phyloP scores from a whole-genome alignment of 2,329 filamentous ascomycete genomes.

The Purpureocillium lavendulum region DNA sequence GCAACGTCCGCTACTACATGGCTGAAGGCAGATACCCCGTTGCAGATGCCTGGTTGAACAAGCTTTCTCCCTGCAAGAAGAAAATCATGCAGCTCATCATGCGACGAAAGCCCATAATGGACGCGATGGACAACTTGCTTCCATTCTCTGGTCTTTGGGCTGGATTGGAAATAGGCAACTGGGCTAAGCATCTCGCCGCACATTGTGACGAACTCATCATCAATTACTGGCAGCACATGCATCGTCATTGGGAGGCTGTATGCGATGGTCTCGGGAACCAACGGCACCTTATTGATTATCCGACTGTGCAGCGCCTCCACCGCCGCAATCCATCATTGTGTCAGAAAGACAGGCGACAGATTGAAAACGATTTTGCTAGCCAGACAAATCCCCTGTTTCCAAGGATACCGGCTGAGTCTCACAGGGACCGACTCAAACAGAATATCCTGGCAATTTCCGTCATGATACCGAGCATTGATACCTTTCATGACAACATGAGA shows the following conservation, averaged over 20 bases:
- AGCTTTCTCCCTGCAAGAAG: neutral
- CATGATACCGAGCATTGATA: slow-evolving; percentile 4
- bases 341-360: neutral
- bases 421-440: neutral
- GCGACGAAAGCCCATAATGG: neutral
- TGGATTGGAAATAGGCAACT: slow-evolving; percentile 5
- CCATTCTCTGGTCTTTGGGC: slow-evolving; percentile 1
- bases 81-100: slow-evolving; percentile 2
- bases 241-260: neutral
- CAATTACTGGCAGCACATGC: slow-evolving; percentile 4
- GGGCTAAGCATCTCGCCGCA: slow-evolving; percentile 4
- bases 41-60: slow-evolving; percentile 2
- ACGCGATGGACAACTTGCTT: slow-evolving; percentile 1
- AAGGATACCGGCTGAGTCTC: neutral
- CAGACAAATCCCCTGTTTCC: neutral
- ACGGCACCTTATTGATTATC: slow-evolving; percentile 1
- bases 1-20: neutral
- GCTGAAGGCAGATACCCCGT: neutral
- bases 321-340: neutral
- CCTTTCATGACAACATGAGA: slow-evolving; percentile 5
- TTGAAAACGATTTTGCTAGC: neutral
- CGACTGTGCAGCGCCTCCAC: slow-evolving; percentile 1
- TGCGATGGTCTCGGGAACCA: neutral
- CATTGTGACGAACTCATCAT: slow-evolving; percentile 4
- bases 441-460: slow-evolving; percentile 1